Conservation (phyloP, 495 filamentous ascomycete genomes). For the Cudoniella acicularis region DNA sequence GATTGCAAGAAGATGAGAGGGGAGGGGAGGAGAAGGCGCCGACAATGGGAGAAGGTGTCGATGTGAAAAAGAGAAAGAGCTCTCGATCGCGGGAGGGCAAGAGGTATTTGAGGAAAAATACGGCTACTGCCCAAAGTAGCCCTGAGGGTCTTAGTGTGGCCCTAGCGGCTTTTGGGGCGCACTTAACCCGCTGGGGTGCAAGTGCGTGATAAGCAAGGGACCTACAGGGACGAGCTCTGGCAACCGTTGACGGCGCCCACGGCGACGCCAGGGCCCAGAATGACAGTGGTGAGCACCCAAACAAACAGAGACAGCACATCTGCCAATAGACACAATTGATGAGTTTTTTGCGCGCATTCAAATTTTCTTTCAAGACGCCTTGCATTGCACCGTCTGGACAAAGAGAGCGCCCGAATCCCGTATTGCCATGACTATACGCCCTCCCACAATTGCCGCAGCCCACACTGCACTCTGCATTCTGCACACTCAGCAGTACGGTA, state of each 20-base stretch:
- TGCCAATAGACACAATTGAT: too few species aligned
- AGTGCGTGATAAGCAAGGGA: background rate
- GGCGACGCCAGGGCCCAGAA: background rate
- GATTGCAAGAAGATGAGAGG: background rate
- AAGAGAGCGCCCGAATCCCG: too few species aligned
- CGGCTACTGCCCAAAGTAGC: background rate
- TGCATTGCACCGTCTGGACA: too few species aligned
- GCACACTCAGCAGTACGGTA: background rate
- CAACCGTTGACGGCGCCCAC: too few species aligned
- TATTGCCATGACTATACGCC: too few species aligned
- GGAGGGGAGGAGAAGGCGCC: slow-evolving; percentile 16
- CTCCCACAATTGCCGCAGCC: too few species aligned
- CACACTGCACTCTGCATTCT: too few species aligned
- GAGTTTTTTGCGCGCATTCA: too few species aligned
- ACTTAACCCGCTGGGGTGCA: background rate
- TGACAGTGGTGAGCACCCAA: too few species aligned
- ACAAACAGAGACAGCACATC: too few species aligned
- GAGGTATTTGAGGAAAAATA: slow-evolving; percentile 4
- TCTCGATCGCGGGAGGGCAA: slow-evolving; percentile 19
- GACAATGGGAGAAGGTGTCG: slow-evolving; percentile 30
- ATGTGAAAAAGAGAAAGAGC: slow-evolving; percentile 30
- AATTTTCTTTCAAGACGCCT: too few species aligned
- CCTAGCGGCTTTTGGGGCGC: background rate
- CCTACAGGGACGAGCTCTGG: too few species aligned
- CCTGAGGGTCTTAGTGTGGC: background rate